Percentiles rank a stretch among this genome's conserved stretches.
phyloP scores from a whole-genome alignment of 2,329 filamentous ascomycete genomes.

The Penicillium sp. region DNA sequence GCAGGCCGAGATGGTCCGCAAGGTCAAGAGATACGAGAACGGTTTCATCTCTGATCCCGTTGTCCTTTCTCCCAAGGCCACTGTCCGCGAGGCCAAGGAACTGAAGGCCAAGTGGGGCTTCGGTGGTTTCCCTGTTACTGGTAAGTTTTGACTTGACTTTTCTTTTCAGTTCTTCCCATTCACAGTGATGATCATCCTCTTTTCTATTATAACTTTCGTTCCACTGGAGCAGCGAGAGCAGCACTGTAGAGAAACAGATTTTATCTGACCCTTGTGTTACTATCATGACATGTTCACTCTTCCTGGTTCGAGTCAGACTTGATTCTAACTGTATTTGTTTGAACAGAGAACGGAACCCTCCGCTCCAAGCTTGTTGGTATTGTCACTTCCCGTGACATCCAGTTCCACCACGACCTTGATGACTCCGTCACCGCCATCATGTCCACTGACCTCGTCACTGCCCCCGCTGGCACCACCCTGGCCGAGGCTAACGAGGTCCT shows the following conservation, averaged over 20 bases:
- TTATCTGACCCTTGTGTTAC: conserved; percentile 39
- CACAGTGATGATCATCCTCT: conserved; percentile 62
- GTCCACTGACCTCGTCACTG: conserved; percentile 89
- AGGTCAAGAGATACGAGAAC: conserved; percentile 99
- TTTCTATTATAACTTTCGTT: conserved; percentile 97
- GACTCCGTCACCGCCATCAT: conserved; percentile 80
- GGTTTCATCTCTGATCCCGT: conserved; percentile 96
- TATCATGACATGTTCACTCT: conserved; percentile 5
- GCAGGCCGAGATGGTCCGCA: conserved; percentile 97
- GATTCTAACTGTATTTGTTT: too few relatives aligned
- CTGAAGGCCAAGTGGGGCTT: conserved; percentile 98
- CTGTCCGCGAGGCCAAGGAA: conserved; percentile 79
- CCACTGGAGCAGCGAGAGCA: conserved; percentile 84
- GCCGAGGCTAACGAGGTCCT: conserved; percentile 86
- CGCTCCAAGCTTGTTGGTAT: conserved; percentile 95
- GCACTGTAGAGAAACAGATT: conserved; percentile 68
- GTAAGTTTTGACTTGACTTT: conserved; percentile 50
- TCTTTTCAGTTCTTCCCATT: conserved; percentile 10
- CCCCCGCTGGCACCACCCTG: conserved; percentile 70
- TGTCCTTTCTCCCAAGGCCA: conserved; percentile 77
- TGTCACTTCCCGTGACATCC: conserved; percentile 93
- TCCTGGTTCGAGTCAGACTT: too few relatives aligned
- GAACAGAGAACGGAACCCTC: conserved; percentile 77
- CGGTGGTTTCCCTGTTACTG: conserved; percentile 95
- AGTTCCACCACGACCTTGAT: conserved; percentile 73